Percentiles rank a stretch among this genome's conserved stretches.
Evolutionary conservation across 1,139 yeast species (phyloP).

Genomic region (Geotrichum carabidarum): DNA sequence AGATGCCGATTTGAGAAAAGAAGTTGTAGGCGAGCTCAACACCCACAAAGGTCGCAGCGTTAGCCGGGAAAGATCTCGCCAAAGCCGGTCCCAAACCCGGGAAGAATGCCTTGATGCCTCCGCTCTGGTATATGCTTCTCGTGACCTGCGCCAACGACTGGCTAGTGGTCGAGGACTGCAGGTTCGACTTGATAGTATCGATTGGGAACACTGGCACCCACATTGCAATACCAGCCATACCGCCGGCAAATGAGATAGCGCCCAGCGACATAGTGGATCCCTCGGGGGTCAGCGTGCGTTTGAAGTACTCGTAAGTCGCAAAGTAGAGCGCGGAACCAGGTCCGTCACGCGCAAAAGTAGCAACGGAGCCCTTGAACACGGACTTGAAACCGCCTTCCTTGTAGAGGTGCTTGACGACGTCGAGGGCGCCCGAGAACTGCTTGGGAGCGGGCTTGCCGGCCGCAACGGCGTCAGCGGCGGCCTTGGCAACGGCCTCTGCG

Average conservation of each 20-base stretch:
- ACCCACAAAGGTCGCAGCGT: slow-evolving; percentile 95
- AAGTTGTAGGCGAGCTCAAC: slow-evolving; percentile 81
- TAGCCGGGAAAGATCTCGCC: slow-evolving; percentile 93
- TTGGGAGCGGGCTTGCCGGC: slow-evolving; percentile 26
- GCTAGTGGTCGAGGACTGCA: slow-evolving; percentile 60
- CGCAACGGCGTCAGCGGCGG: slow-evolving; percentile 35
- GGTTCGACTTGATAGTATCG: slow-evolving; percentile 87
- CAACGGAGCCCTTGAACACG: slow-evolving; percentile 83
- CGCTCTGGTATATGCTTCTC: slow-evolving; percentile 54
- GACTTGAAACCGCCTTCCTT: slow-evolving; percentile 79
- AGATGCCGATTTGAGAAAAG: slow-evolving; percentile 36
- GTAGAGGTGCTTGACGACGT: slow-evolving; percentile 66
- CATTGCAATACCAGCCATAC: slow-evolving; percentile 93
- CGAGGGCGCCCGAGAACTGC: slow-evolving; percentile 47
- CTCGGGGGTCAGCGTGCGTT: slow-evolving; percentile 52
- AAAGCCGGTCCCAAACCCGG: slow-evolving; percentile 97
- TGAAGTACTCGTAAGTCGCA: slow-evolving; percentile 85
- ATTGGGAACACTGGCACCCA: slow-evolving; percentile 96
- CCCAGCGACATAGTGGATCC: slow-evolving; percentile 54
- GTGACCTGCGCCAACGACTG: slow-evolving; percentile 65
- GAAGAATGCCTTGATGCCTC: slow-evolving; percentile 89
- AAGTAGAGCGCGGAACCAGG: slow-evolving; percentile 97
- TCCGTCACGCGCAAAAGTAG: slow-evolving; percentile 93
- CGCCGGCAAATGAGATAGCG: slow-evolving; percentile 87
- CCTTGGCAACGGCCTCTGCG: neutral